Percentiles rank a stretch among this genome's conserved stretches.
These are phyloP conservation scores for Epithemia pelagica DNA, from an alignment of 108 stramenopile genomes.

Conservation along the genomic window DNA sequence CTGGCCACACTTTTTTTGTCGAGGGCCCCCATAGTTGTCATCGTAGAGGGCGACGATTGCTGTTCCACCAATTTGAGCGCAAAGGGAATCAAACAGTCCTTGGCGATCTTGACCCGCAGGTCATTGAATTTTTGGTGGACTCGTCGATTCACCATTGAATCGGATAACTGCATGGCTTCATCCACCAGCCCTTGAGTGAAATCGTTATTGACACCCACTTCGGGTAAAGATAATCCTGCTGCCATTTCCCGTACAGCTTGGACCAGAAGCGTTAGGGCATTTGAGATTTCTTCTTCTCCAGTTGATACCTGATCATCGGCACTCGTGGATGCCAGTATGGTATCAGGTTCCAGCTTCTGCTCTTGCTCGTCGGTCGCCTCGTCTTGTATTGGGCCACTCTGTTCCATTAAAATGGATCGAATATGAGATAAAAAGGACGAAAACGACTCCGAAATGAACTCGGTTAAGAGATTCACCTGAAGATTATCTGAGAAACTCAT, in stretches of 20 bases:
- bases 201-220: slow-evolving; percentile 54
- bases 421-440: slow-evolving; percentile 58
- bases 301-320: slow-evolving; percentile 52
- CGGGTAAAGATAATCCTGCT: slow-evolving; percentile 58
- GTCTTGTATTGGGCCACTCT: neutral
- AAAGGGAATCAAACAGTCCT: slow-evolving; percentile 67
- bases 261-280: slow-evolving; percentile 47
- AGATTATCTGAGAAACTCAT: slow-evolving; percentile 35
- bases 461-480: slow-evolving; percentile 24
- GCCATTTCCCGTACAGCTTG: slow-evolving; percentile 65
- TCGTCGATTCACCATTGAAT: slow-evolving; percentile 59
- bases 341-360: neutral
- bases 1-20: neutral
- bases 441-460: slow-evolving; percentile 58
- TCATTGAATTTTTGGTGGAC: slow-evolving; percentile 61
- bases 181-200: slow-evolving; percentile 62
- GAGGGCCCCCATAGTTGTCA: neutral
- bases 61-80: slow-evolving; percentile 13
- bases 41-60: neutral
- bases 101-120: slow-evolving; percentile 43
- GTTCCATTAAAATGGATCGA: slow-evolving; percentile 12
- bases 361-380: slow-evolving; percentile 11
- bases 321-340: neutral
- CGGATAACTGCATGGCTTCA: slow-evolving; percentile 56
- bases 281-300: slow-evolving; percentile 42